Conservation (phyloP, 202 grass and related monocot species). For the Hordeum pubiflorum region DNA sequence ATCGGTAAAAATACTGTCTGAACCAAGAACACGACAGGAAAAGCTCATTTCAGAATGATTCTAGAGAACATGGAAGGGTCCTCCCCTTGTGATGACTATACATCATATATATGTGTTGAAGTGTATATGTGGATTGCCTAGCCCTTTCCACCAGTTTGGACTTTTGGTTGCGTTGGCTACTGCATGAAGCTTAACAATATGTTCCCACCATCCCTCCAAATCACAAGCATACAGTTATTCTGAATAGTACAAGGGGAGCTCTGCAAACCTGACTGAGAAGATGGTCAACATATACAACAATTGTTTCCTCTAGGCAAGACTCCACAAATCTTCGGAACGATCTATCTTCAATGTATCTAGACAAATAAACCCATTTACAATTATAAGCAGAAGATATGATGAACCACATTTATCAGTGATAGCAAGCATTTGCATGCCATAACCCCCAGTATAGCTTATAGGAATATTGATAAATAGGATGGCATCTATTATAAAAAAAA, state of each 20-base stretch:
- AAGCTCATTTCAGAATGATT: constrained; percentile 9
- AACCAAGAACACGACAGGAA: neutral
- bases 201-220: neutral
- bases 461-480: neutral
- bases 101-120: neutral
- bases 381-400: neutral
- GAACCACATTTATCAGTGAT: neutral
- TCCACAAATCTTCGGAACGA: constrained; percentile 96
- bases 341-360: constrained; percentile 97
- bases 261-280: constrained; percentile 79
- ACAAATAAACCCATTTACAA: constrained; percentile 23
- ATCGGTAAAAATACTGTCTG: constrained; percentile 10
- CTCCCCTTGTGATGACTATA: constrained; percentile 3
- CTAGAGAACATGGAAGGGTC: neutral
- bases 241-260: constrained; percentile 15
- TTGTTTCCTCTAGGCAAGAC: constrained; percentile 92
- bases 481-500: neutral
- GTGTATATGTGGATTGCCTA: too few species aligned
- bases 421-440: neutral
- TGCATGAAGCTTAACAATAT: neutral
- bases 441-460: neutral
- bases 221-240: neutral
- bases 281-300: constrained; percentile 91
- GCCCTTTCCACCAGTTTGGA: too few species aligned
- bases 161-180: too few species aligned